Base-by-base conservation (phyloP, 2,329 filamentous ascomycete species). In the Hyphodiscus sp. region DNA sequence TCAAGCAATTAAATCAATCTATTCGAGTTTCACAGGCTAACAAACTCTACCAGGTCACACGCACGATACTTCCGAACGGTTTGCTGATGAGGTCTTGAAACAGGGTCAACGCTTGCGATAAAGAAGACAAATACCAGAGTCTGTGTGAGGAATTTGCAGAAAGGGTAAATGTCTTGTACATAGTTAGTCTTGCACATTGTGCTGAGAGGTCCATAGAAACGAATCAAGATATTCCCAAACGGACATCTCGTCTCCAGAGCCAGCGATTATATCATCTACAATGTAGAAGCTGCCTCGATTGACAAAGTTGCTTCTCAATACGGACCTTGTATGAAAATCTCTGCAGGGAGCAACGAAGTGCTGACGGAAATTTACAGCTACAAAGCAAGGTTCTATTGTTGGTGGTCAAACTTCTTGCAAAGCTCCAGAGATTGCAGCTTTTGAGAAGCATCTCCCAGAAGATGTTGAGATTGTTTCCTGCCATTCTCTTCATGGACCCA, bases 261-360 rank as follows among this genome's bases (percentile, higher is more conserved):
- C 72, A 96, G 91, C 85, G 92, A 97, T 79, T 97, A 91, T 72
- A 96, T 96, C 74, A 91, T 99, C 69, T 99, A 99, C 80, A 95
- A 88, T 73, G 94, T 99, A 71, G 92, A 97, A 73, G 94, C 94
- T 58, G 90, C 91, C 65, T 82, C 86, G 61, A 95, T 99, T 71
- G 87, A 90, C 69, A 81, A 80, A 62, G 89, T 96, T 64, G 94
- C 96, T 66, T 86, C 86, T 58, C 78, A 86, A 65, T 99, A 90
- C 71, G 94, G 91, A 60, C 92, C 92, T 64, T 96, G 91, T 96
- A 90, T 76, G 86, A 72, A 45, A 38, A 10, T 41, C n/a, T 30
- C 20, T 20, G 20, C 18, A n/a, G 38, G 15, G 29, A 19, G 13
- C 18, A 15, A 16, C 16, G 8, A 49, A 30, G 13, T 38, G 30